Conservation (phyloP, 768 basidiomycete species). For the Lentinula sp. region DNA sequence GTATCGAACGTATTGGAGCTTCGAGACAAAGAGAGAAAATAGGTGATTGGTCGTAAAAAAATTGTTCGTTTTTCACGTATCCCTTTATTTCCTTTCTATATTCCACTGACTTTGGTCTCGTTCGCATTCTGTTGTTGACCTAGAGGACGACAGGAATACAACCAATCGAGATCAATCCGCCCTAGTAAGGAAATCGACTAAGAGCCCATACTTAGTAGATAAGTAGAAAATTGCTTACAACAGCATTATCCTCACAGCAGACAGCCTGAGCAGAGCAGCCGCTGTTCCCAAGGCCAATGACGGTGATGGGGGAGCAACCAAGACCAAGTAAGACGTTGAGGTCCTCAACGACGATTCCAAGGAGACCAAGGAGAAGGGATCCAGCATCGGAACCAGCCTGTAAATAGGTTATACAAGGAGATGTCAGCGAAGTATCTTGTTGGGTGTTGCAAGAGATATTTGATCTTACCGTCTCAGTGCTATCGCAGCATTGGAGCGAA, state of each 20-base stretch:
- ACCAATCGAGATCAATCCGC: neutral
- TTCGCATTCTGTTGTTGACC: neutral
- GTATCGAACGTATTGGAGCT: no score
- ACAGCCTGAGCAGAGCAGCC: neutral
- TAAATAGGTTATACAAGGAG: neutral
- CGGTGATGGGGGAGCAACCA: constrained; percentile 5
- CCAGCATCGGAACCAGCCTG: neutral
- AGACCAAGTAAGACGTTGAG: neutral
- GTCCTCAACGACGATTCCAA: constrained; percentile 5
- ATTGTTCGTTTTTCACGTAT: no score
- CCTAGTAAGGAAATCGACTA: neutral
- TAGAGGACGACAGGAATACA: neutral
- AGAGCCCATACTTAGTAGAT: neutral
- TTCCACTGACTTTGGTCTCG: neutral
- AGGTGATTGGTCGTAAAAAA: no score
- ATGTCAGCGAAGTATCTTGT: neutral
- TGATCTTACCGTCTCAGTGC: neutral
- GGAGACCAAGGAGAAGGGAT: neutral
- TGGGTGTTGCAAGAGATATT: no score
- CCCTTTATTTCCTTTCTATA: neutral
- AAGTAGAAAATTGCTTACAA: neutral
- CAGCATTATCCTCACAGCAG: neutral
- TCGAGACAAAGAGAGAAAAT: no score
- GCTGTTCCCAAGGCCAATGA: neutral
- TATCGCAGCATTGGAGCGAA: neutral